Evolutionary conservation across 345 rosid species (phyloP), one percentile per base, ranked within the genome.

Genomic region (Syzygium aromaticum): DNA sequence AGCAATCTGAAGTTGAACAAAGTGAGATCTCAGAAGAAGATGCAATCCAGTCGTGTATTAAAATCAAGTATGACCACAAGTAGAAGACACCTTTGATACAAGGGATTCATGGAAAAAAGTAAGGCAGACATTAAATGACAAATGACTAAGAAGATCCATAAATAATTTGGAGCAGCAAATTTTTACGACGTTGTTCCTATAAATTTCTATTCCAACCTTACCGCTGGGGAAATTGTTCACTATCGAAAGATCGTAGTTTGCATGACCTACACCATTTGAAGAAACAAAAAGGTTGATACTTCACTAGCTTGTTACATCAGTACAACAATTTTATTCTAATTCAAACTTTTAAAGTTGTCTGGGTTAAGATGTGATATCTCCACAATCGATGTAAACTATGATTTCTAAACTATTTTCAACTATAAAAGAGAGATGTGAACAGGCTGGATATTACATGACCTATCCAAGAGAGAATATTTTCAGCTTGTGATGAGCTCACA

Each of bases 1-100:
- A 51, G 99, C 96, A 95, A 98, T 92, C 99, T 98, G 92, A 85
- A 90, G 78, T 40, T 51, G 51, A 87, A 25, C 83, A 87, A 51
- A 49, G 56, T 38, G 38, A 85, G 38, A 51, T 13, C 53, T 46
- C 33, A 52, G 27, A 84, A 51, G 43, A 51, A 84, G 43, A 84
- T 16, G 77, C 85, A 84, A n/a, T n/a, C 23, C 53, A 52, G 22
- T 27, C 23, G 22, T 84, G 40, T 51, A 52, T n/a, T 25, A 52
- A 54, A 52, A 52, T 30, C n/a, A 84, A 84, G 59, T 51, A 84
- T 5, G 57, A 54, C 53, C 85, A 51, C 23, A 27, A 43, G 52
- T 33, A 84, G 85, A n/a, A 51, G 59, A 52, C 30, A 52, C 52
- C 61, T 52, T 33, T 28, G 80, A 33, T 73, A 73, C 46, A 73